These are phyloP conservation scores for Colletotrichum tofieldiae DNA, from an alignment of 2,329 filamentous ascomycete genomes.

Conservation along the genomic window DNA sequence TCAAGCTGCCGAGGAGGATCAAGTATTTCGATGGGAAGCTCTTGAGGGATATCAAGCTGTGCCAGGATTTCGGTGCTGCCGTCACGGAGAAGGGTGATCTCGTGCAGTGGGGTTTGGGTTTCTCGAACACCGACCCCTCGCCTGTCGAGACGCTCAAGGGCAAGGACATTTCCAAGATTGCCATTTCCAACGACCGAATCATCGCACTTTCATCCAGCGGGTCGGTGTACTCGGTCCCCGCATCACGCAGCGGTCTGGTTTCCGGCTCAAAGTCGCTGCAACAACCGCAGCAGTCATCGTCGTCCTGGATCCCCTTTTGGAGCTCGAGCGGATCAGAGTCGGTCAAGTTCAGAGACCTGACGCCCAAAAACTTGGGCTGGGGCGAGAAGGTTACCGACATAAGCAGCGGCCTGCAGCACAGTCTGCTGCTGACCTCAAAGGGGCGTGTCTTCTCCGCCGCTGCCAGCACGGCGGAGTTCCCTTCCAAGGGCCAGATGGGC, in stretches of 20 bases:
- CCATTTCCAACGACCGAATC: conserved; percentile 86
- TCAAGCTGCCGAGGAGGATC: conserved; percentile 87
- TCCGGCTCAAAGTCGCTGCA: conserved; percentile 76
- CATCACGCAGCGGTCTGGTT: conserved; percentile 80
- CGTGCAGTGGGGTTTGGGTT: conserved; percentile 91
- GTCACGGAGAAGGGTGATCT: conserved; percentile 91
- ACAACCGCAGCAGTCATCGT: conserved; percentile 56
- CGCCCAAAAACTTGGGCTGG: conserved; percentile 74
- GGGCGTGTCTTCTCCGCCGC: conserved; percentile 94
- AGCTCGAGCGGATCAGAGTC: conserved; percentile 51
- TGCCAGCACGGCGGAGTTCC: conserved; percentile 83
- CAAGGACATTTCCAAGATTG: conserved; percentile 84
- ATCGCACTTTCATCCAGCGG: conserved; percentile 83
- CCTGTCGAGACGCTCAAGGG: conserved; percentile 84
- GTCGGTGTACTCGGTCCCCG: conserved; percentile 87
- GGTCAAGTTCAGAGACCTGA: conserved; percentile 81
- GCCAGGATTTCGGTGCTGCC: conserved; percentile 85
- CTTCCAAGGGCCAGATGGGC: conserved; percentile 88
- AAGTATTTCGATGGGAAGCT: conserved; percentile 87
- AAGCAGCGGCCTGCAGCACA: conserved; percentile 86
- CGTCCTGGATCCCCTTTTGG: conserved; percentile 84
- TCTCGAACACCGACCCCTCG: conserved; percentile 73
- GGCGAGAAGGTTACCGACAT: conserved; percentile 83
- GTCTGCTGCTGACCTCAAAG: conserved; percentile 84
- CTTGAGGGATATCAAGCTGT: conserved; percentile 89